A percentile compares a stretch with the other conserved stretches of the same genome.
Conservation (phyloP, 108 stramenopile species). For the Skeletonema marinoi region DNA sequence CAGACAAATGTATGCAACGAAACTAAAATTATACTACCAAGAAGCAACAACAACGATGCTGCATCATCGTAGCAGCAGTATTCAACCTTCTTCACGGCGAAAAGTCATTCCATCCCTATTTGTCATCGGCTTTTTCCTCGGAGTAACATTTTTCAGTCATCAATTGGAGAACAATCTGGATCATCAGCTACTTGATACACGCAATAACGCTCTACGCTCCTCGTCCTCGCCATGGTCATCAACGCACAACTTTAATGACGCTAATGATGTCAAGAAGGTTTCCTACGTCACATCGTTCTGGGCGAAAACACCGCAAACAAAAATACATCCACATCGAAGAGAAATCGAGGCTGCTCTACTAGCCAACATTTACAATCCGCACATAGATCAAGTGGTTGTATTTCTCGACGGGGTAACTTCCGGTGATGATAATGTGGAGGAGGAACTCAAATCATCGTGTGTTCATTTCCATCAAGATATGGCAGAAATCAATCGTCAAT, state of each 20-base stretch:
- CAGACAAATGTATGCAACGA: too few relatives aligned
- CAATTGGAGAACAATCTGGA: background rate
- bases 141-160: background rate
- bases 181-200: background rate
- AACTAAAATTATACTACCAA: too few relatives aligned
- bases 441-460: background rate
- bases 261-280: background rate
- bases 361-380: background rate
- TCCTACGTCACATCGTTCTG: background rate
- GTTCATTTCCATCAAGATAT: background rate
- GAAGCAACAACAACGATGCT: background rate
- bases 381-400: background rate
- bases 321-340: background rate
- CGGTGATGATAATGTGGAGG: background rate
- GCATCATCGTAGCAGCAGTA: background rate
- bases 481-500: background rate
- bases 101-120: background rate
- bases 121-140: background rate
- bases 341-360: background rate
- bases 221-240: background rate
- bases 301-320: background rate
- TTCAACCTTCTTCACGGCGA: background rate
- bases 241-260: background rate
- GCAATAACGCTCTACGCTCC: background rate
- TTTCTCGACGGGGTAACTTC: background rate